A percentile compares a stretch with the other conserved stretches of the same genome.
Conservation (phyloP, 257 asterid genomes). For the Gardenia jasminoides region DNA sequence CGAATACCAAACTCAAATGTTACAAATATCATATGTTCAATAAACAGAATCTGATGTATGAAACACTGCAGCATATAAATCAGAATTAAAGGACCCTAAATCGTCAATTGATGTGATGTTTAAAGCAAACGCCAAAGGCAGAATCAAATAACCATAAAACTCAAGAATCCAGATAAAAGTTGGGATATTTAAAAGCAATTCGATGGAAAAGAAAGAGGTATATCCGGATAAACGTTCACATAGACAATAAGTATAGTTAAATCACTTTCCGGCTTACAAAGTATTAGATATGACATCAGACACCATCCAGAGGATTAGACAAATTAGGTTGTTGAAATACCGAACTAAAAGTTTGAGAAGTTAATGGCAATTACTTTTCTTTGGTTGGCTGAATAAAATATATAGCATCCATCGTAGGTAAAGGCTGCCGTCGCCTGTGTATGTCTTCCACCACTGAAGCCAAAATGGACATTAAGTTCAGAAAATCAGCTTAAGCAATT, state of each 20-base stretch:
- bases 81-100: background rate
- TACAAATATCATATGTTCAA: background rate
- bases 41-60: background rate
- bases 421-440: conserved; percentile 91
- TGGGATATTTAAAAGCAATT: background rate
- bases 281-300: background rate
- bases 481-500: conserved; percentile 3
- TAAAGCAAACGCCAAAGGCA: background rate
- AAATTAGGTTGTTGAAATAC: background rate
- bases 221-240: background rate
- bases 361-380: conserved; percentile 59
- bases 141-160: background rate
- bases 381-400: conserved; percentile 93
- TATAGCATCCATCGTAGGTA: conserved; percentile 96
- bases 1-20: background rate
- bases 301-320: conserved; percentile 5
- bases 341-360: conserved; percentile 3
- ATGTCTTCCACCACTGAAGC: conserved; percentile 98
- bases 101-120: background rate
- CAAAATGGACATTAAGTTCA: conserved; percentile 31
- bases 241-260: background rate
- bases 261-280: background rate
- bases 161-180: background rate
- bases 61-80: background rate
- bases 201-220: background rate